A percentile compares a stretch with the other conserved stretches of the same genome.
Evolutionary conservation across 805 yeast genomes (phyloP).

Genomic region (Pichia paraexigua): DNA sequence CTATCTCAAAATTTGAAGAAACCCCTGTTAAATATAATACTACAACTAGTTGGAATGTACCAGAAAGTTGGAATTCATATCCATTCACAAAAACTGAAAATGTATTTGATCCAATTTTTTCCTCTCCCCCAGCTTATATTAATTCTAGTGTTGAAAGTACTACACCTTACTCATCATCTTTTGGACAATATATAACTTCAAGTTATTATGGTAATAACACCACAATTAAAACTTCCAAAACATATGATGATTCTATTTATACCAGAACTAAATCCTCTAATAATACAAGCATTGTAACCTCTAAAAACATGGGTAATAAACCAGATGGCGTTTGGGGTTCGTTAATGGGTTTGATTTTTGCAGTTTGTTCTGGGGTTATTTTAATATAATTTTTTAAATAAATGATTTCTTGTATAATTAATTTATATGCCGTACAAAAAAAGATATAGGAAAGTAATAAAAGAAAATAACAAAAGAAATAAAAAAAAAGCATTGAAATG

Average conservation of each 20-base stretch:
- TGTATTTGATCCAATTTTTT: not conserved
- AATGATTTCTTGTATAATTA: not conserved
- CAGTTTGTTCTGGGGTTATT: conserved; percentile 2
- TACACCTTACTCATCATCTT: not conserved
- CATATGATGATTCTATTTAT: conserved; percentile 1
- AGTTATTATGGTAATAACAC: not conserved
- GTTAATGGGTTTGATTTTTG: conserved; percentile 4
- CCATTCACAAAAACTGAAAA: conserved; percentile 1
- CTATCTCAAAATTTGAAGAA: not conserved
- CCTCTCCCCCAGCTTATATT: not conserved
- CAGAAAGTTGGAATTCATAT: conserved; percentile 7
- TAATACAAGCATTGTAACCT: not conserved
- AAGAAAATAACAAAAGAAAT: not conserved
- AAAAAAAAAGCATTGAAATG: too few species aligned
- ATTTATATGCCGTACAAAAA: not conserved
- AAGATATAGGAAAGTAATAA: not conserved
- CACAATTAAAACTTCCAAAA: not conserved
- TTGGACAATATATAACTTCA: not conserved
- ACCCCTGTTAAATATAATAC: not conserved
- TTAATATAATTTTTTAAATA: not conserved
- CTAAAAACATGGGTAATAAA: conserved; percentile 1
- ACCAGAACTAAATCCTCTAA: not conserved
- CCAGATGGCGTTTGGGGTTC: not conserved
- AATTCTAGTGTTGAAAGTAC: not conserved
- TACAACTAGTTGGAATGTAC: not conserved